Base-by-base conservation (phyloP, 805 yeast species). In the Dipodascopsis uninucleata region DNA sequence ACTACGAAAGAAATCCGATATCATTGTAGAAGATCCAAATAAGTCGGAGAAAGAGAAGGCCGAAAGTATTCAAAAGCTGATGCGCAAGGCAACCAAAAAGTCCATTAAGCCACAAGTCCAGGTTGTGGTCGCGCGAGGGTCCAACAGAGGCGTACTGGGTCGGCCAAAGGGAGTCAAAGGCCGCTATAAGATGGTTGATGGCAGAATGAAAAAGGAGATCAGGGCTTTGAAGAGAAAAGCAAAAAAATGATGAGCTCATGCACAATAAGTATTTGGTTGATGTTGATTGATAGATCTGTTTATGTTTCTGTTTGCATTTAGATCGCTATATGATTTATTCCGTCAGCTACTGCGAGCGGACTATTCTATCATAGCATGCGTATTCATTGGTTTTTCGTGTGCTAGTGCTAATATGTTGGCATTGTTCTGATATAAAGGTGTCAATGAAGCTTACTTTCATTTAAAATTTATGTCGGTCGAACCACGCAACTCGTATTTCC, bases 111-210 rank as follows among this genome's bases (percentile, higher is more conserved):
- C 95, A 21, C 81, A 83, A 74, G 86, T 87, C 31, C 85, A 95
- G 1, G 76, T 87, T 49, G 95, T 93, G 50, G 88, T 79, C 57
- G 97, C 99, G 7, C 69, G 72, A 39, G 97, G 97, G 60, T 65
- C 71, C 28, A 89, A 93, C 67, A 84, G 72, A 65, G 95, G 96
- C 47, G 69, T 89, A 41, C 72, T 85, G 57, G 98, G 98, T 44
- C 83, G 99, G 71, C 99, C 99, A 32, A 83, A 79, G 70, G 99
- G 98, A 65, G 79, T 93, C 57, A 87, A 81, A 67, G 99, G 99
- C 69, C 88, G 86, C 65, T 93, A 93, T 72, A 93, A 86, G 82
- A 93, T 93, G 98, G 97, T 93, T 58, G 99, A 93, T 69, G 97
- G 97, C 74, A 85, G 82, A 17, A 73, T 87, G 83, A 93, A 93